A percentile compares a stretch with the other conserved stretches of the same genome.
These are phyloP conservation scores for Coemansia asiatica DNA, from an alignment of 192 early-diverging fungal genomes.

Conservation along the genomic window DNA sequence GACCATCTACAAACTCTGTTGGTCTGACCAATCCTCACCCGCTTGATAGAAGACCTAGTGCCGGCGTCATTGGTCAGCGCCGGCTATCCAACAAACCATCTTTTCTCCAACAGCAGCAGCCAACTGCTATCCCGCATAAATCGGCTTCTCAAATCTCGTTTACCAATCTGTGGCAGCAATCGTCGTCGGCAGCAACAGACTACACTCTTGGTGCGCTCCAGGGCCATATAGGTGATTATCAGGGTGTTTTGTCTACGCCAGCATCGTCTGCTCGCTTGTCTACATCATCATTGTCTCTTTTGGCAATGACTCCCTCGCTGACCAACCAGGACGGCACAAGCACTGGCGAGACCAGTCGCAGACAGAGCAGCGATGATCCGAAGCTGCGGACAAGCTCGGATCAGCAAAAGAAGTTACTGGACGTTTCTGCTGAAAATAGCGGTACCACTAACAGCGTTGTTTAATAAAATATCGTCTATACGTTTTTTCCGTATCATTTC, in stretches of 20 bases:
- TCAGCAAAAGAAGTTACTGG: background rate
- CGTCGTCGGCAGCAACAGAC: conserved; percentile 13
- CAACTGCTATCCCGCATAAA: conserved; percentile 21
- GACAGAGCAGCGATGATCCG: conserved; percentile 25
- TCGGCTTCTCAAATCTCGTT: conserved; percentile 45
- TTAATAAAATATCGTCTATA: background rate
- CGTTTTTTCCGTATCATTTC: background rate
- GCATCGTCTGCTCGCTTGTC: conserved; percentile 42
- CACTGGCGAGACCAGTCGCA: conserved; percentile 12
- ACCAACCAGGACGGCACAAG: conserved; percentile 5
- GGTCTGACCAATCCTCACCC: conserved; percentile 10
- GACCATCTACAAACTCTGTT: background rate
- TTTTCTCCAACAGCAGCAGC: conserved; percentile 14
- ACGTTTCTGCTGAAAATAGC: background rate
- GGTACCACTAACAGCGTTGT: background rate
- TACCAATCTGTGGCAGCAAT: conserved; percentile 39
- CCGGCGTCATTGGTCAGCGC: conserved; percentile 54
- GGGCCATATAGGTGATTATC: conserved; percentile 21
- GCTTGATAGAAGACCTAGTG: conserved; percentile 47
- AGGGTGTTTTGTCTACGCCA: conserved; percentile 41
- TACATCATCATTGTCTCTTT: conserved; percentile 43
- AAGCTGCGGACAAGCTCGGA: background rate
- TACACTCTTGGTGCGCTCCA: background rate
- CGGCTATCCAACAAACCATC: conserved; percentile 48
- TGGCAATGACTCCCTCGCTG: conserved; percentile 32